phyloP scores from a whole-genome alignment of 2,329 filamentous ascomycete species.

The Tetracladium maxilliforme region DNA sequence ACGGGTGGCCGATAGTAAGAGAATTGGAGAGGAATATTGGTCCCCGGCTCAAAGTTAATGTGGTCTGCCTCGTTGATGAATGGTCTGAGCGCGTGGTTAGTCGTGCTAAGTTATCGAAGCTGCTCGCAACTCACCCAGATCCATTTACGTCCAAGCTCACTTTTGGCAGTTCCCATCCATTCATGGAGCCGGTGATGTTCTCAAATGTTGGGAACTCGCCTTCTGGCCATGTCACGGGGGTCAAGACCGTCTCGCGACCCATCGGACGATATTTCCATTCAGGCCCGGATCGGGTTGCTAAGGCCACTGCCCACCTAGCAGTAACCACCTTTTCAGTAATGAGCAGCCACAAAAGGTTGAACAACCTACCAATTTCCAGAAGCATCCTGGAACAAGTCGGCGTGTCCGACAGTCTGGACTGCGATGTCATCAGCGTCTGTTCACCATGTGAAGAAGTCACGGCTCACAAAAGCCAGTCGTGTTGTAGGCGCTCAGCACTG shows the following conservation, averaged over 20 bases:
- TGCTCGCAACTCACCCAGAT: too few relatives aligned
- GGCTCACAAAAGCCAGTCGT: slow-evolving; percentile 21
- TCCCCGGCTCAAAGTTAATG: slow-evolving; percentile 27
- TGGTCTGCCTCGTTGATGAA: slow-evolving; percentile 25
- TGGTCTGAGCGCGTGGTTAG: too few relatives aligned
- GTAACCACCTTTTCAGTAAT: too few relatives aligned
- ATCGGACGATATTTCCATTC: slow-evolving; percentile 16
- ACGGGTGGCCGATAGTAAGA: slow-evolving; percentile 39
- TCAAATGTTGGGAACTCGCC: slow-evolving; percentile 9
- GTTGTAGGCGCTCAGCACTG: slow-evolving; percentile 25
- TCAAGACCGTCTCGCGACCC: slow-evolving; percentile 18
- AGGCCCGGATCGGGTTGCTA: slow-evolving; percentile 15
- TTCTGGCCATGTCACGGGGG: slow-evolving; percentile 12
- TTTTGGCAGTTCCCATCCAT: slow-evolving; percentile 23
- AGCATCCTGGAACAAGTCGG: slow-evolving; percentile 26
- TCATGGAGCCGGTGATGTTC: slow-evolving; percentile 25
- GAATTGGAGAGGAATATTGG: slow-evolving; percentile 39
- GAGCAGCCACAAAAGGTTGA: too few relatives aligned
- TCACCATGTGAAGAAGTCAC: too few relatives aligned
- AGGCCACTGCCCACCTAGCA: slow-evolving; percentile 5
- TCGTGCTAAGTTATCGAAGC: too few relatives aligned
- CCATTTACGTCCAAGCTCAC: slow-evolving; percentile 18
- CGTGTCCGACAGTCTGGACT: slow-evolving; percentile 28
- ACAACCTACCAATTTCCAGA: slow-evolving; percentile 7
- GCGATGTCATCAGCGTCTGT: too few relatives aligned